Evolutionary conservation across 2,329 filamentous ascomycete genomes (phyloP), one percentile per base, ranked within the genome.

Genomic region (Cladosporium sp.): DNA sequence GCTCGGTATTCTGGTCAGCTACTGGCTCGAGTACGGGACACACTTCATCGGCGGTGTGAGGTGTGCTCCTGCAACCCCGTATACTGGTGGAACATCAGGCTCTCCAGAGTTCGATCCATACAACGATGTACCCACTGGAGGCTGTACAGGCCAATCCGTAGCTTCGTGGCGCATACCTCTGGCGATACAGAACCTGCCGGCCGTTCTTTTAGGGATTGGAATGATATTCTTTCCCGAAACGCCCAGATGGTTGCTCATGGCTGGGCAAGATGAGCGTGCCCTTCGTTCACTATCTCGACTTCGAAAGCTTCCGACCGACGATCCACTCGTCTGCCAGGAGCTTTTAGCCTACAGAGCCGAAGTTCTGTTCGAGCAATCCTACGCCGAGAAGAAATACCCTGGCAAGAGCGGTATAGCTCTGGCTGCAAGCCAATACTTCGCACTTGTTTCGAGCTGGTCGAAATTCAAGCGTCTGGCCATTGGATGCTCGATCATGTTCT

Each of bases 21-120:
- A 77, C 64, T 79, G 77, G 64, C 69, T 79, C 45, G 75, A 78
- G 59, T 79, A 77, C 54, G 75, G 76, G 22, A 74, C 78, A 37
- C 43, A 45, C 43, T 45, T 22, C 20, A 45, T 45, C 8, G 43
- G 43, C 6, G 43, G 43, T 30, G 30, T 45, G 8, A 36, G 30
- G 15, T 45, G 43, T 11, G 30, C 43, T 1, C 30, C 43, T 17
- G 30, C 24, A 3, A 45, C 43, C 7, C 30, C 43, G 3, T 45
- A 45, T 17, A 45, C 29, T 20, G 43, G 43, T 3, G 43, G 43
- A 37, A 45, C 43, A 17, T 9, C 20, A 7, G 20, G 4, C 3
- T 22, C 43, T 24, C 30, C 30, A 11, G 13, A 11, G 1, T 45
- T 45, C 19, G 43, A 45, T 18, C 43, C 43, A 2, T 45, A 45